Percentiles rank a stretch among this genome's conserved stretches.
Evolutionary conservation across 129 eudicot species (phyloP).

Genomic region (Saussurea involucrata): DNA sequence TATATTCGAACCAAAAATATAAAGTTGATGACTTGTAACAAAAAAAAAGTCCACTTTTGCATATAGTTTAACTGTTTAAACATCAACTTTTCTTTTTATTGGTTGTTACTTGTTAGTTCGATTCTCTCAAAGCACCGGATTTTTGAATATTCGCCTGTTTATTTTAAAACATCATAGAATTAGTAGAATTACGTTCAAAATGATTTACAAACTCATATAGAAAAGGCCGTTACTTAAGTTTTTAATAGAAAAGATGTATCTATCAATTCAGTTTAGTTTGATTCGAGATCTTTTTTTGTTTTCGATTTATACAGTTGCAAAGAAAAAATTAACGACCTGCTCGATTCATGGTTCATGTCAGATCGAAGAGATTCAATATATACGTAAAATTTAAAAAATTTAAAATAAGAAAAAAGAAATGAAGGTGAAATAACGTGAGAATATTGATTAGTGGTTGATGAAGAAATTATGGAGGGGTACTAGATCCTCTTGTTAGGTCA

Average conservation of each 20-base stretch:
- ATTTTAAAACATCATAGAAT: background rate
- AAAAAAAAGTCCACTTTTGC: background rate
- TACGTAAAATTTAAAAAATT: background rate
- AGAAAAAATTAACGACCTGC: background rate
- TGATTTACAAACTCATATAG: too few relatives aligned
- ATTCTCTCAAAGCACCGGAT: background rate
- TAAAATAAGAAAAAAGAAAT: background rate
- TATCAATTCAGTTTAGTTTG: background rate
- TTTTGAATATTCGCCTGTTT: background rate
- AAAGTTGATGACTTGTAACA: background rate
- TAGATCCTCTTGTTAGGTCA: conserved; percentile 21
- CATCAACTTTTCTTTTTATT: too few relatives aligned
- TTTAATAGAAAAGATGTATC: too few relatives aligned
- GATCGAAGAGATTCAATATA: background rate
- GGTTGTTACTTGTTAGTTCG: background rate
- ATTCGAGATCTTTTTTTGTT: background rate
- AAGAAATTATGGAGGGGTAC: conserved; percentile 10
- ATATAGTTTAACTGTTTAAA: background rate
- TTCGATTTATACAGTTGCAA: background rate
- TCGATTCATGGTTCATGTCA: background rate
- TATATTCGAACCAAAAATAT: background rate
- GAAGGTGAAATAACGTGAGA: background rate
- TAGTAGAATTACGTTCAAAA: background rate
- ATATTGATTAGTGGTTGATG: background rate
- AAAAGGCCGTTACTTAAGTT: too few relatives aligned